Evolutionary conservation across 1,284 basidiomycete species (phyloP).

Genomic region (Vanrija sp.): DNA sequence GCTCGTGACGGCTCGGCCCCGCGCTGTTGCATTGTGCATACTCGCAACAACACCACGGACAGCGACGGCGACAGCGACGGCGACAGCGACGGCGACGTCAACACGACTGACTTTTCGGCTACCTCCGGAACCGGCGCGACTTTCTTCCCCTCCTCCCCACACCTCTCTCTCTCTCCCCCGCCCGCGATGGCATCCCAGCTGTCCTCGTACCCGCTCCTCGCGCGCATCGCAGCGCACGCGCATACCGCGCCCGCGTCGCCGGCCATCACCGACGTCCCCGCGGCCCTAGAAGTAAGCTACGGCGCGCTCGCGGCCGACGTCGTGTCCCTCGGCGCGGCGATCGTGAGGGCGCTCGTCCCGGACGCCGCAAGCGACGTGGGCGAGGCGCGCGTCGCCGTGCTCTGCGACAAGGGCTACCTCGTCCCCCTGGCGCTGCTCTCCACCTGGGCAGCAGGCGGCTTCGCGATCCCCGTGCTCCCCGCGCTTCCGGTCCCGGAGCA

Average conservation of each 20-base stretch:
- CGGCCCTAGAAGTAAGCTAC: conserved; percentile 13
- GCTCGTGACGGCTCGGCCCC: too few species aligned
- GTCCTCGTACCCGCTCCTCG: conserved; percentile 18
- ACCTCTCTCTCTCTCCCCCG: too few species aligned
- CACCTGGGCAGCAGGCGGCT: conserved; percentile 33
- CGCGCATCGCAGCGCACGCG: conserved; percentile 17
- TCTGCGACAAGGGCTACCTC: conserved; percentile 32
- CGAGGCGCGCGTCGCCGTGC: conserved; percentile 24
- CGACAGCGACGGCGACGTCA: too few species aligned
- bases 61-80: too few species aligned
- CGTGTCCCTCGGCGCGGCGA: conserved; percentile 8
- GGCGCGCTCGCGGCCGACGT: conserved; percentile 20
- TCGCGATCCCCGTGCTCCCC: conserved; percentile 38
- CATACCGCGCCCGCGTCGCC: conserved; percentile 9
- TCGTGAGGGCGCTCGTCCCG: background rate
- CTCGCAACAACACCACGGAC: too few species aligned
- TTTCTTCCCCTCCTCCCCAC: too few species aligned
- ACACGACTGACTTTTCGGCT: too few species aligned
- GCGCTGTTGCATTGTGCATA: too few species aligned
- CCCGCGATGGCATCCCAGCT: too few species aligned
- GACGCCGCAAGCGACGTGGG: background rate
- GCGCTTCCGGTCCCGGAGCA: conserved; percentile 39
- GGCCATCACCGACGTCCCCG: conserved; percentile 24
- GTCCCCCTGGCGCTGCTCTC: conserved; percentile 25
- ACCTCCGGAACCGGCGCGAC: too few species aligned